A percentile compares a stretch with the other conserved stretches of the same genome.
These are phyloP conservation scores for Lodderomyces parapsilosis DNA, from an alignment of 1,139 yeast genomes.

Conservation along the genomic window DNA sequence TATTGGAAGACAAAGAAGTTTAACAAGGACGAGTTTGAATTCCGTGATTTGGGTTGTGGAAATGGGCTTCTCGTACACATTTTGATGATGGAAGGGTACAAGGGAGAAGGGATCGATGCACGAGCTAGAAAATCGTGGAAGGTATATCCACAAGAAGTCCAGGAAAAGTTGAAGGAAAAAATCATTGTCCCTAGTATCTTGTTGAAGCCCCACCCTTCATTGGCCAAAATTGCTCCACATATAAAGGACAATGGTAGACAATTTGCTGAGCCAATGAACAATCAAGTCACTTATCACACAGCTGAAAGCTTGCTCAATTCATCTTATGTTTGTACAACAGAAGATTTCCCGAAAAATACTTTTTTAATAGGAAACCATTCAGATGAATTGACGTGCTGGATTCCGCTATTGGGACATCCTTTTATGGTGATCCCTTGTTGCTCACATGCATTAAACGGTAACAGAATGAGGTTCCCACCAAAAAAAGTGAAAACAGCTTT, in stretches of 20 bases:
- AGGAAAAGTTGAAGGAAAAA: constrained; percentile 62
- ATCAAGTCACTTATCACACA: constrained; percentile 36
- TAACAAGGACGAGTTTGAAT: constrained; percentile 52
- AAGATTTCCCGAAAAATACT: constrained; percentile 65
- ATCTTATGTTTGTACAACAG: constrained; percentile 59
- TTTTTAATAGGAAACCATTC: constrained; percentile 94
- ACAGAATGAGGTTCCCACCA: constrained; percentile 62
- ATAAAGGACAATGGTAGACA: constrained; percentile 58
- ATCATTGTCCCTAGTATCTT: constrained; percentile 75
- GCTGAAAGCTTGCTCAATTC: constrained; percentile 53
- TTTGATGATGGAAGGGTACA: constrained; percentile 73
- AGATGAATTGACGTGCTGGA: constrained; percentile 95
- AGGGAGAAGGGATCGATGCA: constrained; percentile 87
- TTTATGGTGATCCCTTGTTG: constrained; percentile 95
- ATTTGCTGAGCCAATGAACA: constrained; percentile 34
- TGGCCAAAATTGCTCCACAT: constrained; percentile 52
- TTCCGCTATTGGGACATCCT: constrained; percentile 82
- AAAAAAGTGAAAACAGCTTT: constrained; percentile 16
- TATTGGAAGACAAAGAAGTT: constrained; percentile 67
- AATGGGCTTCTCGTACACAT: constrained; percentile 85
- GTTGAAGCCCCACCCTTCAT: constrained; percentile 66
- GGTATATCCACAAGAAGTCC: constrained; percentile 63
- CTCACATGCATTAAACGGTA: constrained; percentile 82
- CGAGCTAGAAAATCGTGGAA: constrained; percentile 87
- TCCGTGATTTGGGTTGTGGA: constrained; percentile 93